Conservation (phyloP, 2,329 filamentous ascomycete species). For the Aspergillus melleus region DNA sequence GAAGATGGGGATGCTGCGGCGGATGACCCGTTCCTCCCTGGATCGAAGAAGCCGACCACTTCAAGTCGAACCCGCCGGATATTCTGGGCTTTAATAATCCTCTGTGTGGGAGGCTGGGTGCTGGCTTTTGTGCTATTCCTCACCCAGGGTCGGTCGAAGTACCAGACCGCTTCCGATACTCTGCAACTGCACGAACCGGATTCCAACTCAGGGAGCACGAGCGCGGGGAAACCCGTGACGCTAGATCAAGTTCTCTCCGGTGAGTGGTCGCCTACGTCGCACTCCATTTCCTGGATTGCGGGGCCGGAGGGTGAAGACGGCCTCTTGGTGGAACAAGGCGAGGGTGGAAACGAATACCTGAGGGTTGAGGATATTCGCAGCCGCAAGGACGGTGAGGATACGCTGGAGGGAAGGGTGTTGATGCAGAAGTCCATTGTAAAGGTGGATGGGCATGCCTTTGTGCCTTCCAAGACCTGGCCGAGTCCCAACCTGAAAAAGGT, state of each 20-base stretch:
- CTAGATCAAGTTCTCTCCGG: constrained; percentile 44
- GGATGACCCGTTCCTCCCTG: constrained; percentile 27
- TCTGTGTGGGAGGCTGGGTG: constrained; percentile 48
- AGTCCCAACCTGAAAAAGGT: constrained; percentile 85
- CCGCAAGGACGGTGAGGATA: constrained; percentile 46
- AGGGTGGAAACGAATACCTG: constrained; percentile 68
- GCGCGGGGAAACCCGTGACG: constrained; percentile 43
- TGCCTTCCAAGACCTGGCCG: constrained; percentile 66
- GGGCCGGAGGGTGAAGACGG: constrained; percentile 66
- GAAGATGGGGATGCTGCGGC: constrained; percentile 33
- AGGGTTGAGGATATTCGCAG: constrained; percentile 82
- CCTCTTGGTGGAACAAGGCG: constrained; percentile 70
- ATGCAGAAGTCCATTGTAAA: constrained; percentile 70
- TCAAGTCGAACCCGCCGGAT: constrained; percentile 35
- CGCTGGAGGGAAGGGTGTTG: constrained; percentile 63
- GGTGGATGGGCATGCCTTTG: constrained; percentile 57
- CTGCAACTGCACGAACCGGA: constrained; percentile 30
- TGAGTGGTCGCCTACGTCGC: constrained; percentile 37
- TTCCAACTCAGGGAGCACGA: constrained; percentile 32
- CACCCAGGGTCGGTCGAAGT: constrained; percentile 33
- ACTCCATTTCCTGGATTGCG: constrained; percentile 49
- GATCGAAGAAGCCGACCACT: constrained; percentile 24
- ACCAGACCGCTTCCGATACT: constrained; percentile 28
- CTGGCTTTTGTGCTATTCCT: constrained; percentile 47
- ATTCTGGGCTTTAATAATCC: constrained; percentile 42